phyloP scores from a whole-genome alignment of 2,329 filamentous ascomycete genomes.

The Phaeoacremonium minimum region DNA sequence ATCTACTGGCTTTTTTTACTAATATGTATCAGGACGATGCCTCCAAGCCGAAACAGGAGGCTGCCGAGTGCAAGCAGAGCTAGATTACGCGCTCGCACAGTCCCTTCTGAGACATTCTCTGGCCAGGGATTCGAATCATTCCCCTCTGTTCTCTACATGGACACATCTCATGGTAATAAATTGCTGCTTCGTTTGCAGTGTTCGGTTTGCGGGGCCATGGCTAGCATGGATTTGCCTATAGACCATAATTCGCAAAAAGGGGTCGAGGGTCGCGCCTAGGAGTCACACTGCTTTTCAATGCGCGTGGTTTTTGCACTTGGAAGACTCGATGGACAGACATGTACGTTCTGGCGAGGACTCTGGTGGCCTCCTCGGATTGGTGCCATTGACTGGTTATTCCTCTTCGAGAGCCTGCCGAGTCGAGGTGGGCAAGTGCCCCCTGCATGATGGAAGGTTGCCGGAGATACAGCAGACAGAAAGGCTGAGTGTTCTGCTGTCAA shows the following conservation, averaged over 20 bases:
- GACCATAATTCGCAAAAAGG: conserved; percentile 13
- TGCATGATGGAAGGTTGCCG: too few relatives aligned
- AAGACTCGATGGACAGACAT: background rate
- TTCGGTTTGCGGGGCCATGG: conserved; percentile 7
- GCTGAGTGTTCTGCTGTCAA: too few relatives aligned
- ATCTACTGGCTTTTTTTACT: conserved; percentile 16
- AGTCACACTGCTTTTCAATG: background rate
- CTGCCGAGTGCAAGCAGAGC: conserved; percentile 95
- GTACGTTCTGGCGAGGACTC: background rate
- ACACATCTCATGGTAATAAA: conserved; percentile 5
- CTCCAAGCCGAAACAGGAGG: conserved; percentile 88
- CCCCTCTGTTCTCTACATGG: conserved; percentile 2
- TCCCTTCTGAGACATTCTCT: conserved; percentile 8
- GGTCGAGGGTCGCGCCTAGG: conserved; percentile 5
- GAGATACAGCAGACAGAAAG: too few relatives aligned
- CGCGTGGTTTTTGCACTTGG: background rate
- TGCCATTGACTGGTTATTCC: background rate
- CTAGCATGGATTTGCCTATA: conserved; percentile 11
- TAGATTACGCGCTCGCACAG: conserved; percentile 37
- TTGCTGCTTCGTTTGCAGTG: conserved; percentile 4
- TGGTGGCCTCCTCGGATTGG: background rate
- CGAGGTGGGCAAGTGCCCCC: background rate
- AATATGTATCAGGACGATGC: conserved; percentile 66
- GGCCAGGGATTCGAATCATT: conserved; percentile 3
- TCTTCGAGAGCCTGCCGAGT: background rate